Evolutionary conservation across 2,329 filamentous ascomycete species (phyloP), one percentile per base, ranked within the genome.

Genomic region (Emericellopsis cladophorae): DNA sequence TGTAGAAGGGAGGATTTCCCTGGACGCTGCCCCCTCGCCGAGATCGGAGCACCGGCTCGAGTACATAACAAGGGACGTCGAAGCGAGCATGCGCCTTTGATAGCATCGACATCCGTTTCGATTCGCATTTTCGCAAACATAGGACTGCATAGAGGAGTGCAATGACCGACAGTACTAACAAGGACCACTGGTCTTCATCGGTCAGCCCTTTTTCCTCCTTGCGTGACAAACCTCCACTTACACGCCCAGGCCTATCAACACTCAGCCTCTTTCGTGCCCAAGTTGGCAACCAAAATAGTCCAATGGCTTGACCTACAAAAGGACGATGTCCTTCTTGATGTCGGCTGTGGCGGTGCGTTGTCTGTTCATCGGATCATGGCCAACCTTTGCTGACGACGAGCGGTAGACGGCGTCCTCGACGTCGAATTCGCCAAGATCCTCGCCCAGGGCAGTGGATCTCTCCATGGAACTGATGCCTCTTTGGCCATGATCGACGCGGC

Each of bases 211-310:
- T 35, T 8, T 16, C 15, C 7, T 21, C 4, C 33, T 5, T 8
- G 33, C 5, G 14, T 22, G 18, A 4, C 18, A 24, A 26, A 21
- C 18, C 18, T 21, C 39, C 18, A 24, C 46, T 44, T 49, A 48
- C 52, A 46, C 52, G 29, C 8, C 8, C 44, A 77, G 72, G 68
- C 68, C 26, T 82, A 81, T 51, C 70, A 76, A 44, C 61, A 70
- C 43, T 70, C 76, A 2, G 78, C 77, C 7, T 70, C 73, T 0
- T 82, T 81, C 49, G 77, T 81, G 8, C 76, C 78, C 4, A 74
- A 76, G 50, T 60, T 81, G 9, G 70, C 76, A 1, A 66, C 64
- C 14, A 79, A 75, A 44, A 64, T 81, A 5, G 50, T 79, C 10
- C 54, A 64, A 36, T 80, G 74, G 68, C 62, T 82, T 0, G 67